Evolutionary conservation across 106 monocot genomes (phyloP), one percentile per base, ranked within the genome.

Genomic region (Amphibolis antarctica): DNA sequence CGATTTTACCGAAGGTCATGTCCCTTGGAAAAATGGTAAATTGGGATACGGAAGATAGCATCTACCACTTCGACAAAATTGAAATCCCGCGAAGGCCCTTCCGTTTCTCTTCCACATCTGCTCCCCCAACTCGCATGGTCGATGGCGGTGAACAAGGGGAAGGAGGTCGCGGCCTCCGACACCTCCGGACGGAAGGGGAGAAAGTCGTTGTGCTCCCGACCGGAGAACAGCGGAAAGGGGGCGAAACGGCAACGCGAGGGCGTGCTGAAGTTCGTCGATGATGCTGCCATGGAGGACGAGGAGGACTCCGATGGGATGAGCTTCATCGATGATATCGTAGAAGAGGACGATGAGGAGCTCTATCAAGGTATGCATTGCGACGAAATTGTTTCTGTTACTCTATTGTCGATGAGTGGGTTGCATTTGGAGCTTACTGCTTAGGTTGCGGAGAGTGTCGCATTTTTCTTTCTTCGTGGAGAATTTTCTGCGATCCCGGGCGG

Each of bases 141-240:
- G 21, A n/a, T 21, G 46, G 24, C 46, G 24, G 29, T n/a, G 46
- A 26, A n/a, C 12, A 63, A 63, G 46, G 19, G 63, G 63, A 63
- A 63, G 47, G 44, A 63, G 46, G 24, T 36, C 17, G 21, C 21
- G 36, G 23, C 45, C 1, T 63, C 45, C 1, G 36, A 2, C 36
- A 2, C 36, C 7, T 36, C 36, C 36, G 36, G 36, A 2, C 2
- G 36, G 36, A 36, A 36, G 36, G 7, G 7, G 36, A 36, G 7
- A 7, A 36, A 36, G 36, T 36, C 36, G 4, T 4, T 36, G 36
- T 36, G 36, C 36, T 36, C 36, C 4, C 46, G 47, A 19, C n/a
- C n/a, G 36, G 25, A 55, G 24, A 28, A 25, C 44, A 23, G 46
- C 15, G 19, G 42, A 14, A 19, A n/a, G 42, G 54, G 54, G 11